Percentiles rank a stretch among this genome's conserved stretches.
phyloP scores from a whole-genome alignment of 2,329 filamentous ascomycete species.

The Aspergillus sp. region DNA sequence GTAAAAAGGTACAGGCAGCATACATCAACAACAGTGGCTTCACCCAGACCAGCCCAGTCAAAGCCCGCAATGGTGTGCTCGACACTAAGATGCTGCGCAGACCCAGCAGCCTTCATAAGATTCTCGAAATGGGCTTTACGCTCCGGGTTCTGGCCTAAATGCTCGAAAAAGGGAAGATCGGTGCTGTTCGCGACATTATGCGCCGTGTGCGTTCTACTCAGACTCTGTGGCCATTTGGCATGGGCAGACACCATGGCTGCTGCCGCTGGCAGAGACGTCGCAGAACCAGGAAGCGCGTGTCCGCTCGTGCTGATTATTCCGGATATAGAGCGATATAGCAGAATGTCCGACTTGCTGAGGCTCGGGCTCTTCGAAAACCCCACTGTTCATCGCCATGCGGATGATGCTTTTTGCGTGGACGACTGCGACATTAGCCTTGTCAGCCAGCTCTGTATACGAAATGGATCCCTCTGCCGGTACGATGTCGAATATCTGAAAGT shows the following conservation, averaged over 20 bases:
- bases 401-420: constrained; percentile 37
- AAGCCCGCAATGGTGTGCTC: constrained; percentile 54
- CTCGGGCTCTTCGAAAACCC: constrained; percentile 54
- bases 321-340: constrained; percentile 52
- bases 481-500: constrained; percentile 29
- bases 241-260: constrained; percentile 20
- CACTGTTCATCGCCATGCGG: constrained; percentile 59
- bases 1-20: no score
- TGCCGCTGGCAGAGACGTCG: constrained; percentile 15
- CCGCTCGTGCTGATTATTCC: constrained; percentile 20
- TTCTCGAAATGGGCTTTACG: constrained; percentile 53
- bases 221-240: constrained; percentile 19
- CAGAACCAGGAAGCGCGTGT: constrained; percentile 57
- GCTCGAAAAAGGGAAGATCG: constrained; percentile 34
- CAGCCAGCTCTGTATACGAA: constrained; percentile 28
- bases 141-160: constrained; percentile 22
- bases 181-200: constrained; percentile 30
- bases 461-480: constrained; percentile 26
- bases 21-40: constrained; percentile 55
- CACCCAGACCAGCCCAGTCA: constrained; percentile 50
- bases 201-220: constrained; percentile 22
- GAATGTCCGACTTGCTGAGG: constrained; percentile 57
- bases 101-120: constrained; percentile 56
- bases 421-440: constrained; percentile 22
- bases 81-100: constrained; percentile 56